Percentiles rank a stretch among this genome's conserved stretches.
Conservation (phyloP, 805 yeast species). For the Pichia cephalocereana region DNA sequence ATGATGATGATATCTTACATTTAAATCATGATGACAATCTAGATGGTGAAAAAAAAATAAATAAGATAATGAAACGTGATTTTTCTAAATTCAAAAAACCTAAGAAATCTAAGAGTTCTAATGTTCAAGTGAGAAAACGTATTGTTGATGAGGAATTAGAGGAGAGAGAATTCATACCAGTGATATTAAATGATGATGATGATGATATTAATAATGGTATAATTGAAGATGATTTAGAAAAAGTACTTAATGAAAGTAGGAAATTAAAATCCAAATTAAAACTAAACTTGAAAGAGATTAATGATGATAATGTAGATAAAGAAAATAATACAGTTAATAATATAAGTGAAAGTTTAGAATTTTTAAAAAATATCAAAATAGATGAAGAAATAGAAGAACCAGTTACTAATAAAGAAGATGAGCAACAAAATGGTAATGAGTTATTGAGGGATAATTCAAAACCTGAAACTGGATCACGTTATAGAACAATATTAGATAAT, state of each 20-base stretch:
- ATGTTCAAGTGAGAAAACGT: conserved; percentile 7
- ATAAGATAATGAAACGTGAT: conserved; percentile 5
- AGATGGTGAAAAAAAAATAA: conserved; percentile 6
- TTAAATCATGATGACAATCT: conserved; percentile 1
- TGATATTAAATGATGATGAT: conserved; percentile 22
- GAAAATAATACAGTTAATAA: too few relatives aligned
- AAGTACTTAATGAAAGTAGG: conserved; percentile 23
- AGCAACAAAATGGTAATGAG: neutral
- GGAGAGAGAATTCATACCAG: conserved; percentile 16
- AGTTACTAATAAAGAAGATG: neutral
- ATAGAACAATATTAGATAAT: neutral
- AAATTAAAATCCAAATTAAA: conserved; percentile 4
- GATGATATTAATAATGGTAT: conserved; percentile 19
- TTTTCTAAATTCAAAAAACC: conserved; percentile 17
- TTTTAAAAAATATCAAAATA: conserved; percentile 21
- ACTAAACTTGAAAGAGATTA: neutral
- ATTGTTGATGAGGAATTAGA: conserved; percentile 7
- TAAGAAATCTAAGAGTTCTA: conserved; percentile 3
- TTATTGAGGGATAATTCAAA: conserved; percentile 4
- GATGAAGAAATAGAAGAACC: conserved; percentile 15
- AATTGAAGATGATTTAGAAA: conserved; percentile 15
- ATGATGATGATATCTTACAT: conserved; percentile 1
- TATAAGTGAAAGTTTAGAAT: conserved; percentile 30
- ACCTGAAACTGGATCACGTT: conserved; percentile 21
- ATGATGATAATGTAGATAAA: neutral